phyloP scores from a whole-genome alignment of 2,329 filamentous ascomycete species.

The Dothiorella sarmentorum region DNA sequence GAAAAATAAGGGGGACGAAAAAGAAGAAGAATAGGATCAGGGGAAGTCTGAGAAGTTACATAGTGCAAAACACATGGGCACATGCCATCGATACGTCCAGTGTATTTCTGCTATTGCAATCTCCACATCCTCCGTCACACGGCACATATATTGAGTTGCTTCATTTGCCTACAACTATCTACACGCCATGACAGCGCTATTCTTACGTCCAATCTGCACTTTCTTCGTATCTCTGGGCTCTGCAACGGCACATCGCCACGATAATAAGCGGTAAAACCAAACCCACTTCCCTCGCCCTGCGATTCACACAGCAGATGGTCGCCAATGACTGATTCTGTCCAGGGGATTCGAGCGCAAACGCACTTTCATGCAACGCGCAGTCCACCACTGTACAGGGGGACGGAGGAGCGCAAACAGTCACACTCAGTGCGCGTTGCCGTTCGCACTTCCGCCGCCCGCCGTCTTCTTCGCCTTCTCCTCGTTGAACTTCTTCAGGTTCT shows the following conservation, averaged over 20 bases:
- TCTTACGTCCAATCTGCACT: background rate
- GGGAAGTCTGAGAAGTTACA: no score
- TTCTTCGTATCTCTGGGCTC: background rate
- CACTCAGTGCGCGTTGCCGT: constrained; percentile 18
- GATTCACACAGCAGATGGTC: background rate
- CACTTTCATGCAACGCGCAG: background rate
- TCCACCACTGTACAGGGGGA: background rate
- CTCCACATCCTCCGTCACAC: background rate
- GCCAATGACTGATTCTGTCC: background rate
- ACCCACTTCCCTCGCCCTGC: no score
- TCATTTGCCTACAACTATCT: constrained; percentile 6
- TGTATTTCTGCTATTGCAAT: background rate
- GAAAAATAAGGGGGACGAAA: no score
- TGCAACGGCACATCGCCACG: background rate
- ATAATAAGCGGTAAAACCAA: background rate
- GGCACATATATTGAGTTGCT: background rate
- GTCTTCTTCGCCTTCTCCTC: constrained; percentile 50
- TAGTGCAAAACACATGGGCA: no score
- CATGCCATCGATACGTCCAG: background rate
- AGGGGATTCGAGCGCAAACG: background rate
- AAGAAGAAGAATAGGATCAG: no score
- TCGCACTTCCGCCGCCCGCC: constrained; percentile 28
- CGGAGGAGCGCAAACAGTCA: background rate
- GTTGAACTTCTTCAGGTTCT: constrained; percentile 72
- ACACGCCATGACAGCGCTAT: background rate